phyloP scores from a whole-genome alignment of 2,329 filamentous ascomycete genomes.

The Biscogniauxia marginata region DNA sequence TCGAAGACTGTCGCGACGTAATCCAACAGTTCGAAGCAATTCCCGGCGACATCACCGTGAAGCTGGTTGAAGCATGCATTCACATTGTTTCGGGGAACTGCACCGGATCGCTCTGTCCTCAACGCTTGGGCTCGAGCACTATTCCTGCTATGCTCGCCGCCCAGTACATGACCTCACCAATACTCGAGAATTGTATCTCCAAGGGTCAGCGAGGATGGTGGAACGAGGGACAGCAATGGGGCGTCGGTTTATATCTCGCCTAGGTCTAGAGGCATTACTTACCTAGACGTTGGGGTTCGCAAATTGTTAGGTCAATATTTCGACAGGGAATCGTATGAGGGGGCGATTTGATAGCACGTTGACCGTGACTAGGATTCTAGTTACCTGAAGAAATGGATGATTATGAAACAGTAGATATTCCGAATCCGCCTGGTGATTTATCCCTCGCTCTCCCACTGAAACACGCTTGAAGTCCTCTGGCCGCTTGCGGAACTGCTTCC shows the following conservation, averaged over 20 bases:
- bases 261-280: conserved; percentile 7
- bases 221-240: conserved; percentile 21
- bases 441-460: background rate
- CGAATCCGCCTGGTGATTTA: background rate
- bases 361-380: background rate
- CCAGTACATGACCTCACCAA: conserved; percentile 23
- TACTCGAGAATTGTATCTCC: conserved; percentile 28
- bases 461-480: no score
- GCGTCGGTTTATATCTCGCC: conserved; percentile 27
- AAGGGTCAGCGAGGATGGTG: conserved; percentile 30
- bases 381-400: background rate
- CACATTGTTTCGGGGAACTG: conserved; percentile 26
- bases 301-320: background rate
- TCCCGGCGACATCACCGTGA: conserved; percentile 21
- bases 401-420: background rate
- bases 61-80: conserved; percentile 26
- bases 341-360: background rate
- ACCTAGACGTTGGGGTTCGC: background rate
- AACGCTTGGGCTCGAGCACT: conserved; percentile 21
- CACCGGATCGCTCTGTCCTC: conserved; percentile 28
- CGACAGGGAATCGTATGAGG: background rate
- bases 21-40: conserved; percentile 23
- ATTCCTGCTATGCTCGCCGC: conserved; percentile 23
- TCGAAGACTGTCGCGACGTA: conserved; percentile 27
- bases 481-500: no score